phyloP scores from a whole-genome alignment of 1,284 basidiomycete species.

The Takashimella koratensis region DNA sequence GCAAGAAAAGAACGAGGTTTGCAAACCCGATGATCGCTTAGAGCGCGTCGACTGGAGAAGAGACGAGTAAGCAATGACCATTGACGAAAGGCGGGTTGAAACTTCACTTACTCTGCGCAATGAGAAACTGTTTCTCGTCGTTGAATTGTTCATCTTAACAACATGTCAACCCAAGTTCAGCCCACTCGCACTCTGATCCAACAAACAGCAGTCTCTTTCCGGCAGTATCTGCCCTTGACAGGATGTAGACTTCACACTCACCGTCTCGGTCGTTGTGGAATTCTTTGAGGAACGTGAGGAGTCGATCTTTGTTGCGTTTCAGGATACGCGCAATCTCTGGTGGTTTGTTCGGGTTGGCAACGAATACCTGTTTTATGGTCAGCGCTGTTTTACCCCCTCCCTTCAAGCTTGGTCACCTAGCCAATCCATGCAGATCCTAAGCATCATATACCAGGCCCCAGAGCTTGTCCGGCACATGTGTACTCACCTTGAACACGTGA shows the following conservation, averaged over 20 bases:
- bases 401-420: no score
- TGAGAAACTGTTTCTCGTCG: slow-evolving; percentile 95
- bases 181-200: no score
- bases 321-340: slow-evolving; percentile 89
- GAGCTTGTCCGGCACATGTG: neutral
- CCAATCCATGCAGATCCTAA: no score
- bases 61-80: no score
- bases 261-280: slow-evolving; percentile 99
- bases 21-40: no score
- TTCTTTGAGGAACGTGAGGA: slow-evolving; percentile 79
- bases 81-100: no score
- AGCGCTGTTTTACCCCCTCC: no score
- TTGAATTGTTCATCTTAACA: slow-evolving; percentile 85
- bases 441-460: no score
- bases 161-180: neutral
- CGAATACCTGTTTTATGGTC: slow-evolving; percentile 79
- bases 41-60: no score
- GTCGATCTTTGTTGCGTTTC: slow-evolving; percentile 87
- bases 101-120: slow-evolving; percentile 65
- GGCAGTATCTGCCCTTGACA: neutral
- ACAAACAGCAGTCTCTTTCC: neutral
- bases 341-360: slow-evolving; percentile 98
- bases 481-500: slow-evolving; percentile 93
- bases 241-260: slow-evolving; percentile 45
- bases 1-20: no score